Evolutionary conservation across 2,329 filamentous ascomycete genomes (phyloP).

Genomic region (Talaromyces verruculosus): DNA sequence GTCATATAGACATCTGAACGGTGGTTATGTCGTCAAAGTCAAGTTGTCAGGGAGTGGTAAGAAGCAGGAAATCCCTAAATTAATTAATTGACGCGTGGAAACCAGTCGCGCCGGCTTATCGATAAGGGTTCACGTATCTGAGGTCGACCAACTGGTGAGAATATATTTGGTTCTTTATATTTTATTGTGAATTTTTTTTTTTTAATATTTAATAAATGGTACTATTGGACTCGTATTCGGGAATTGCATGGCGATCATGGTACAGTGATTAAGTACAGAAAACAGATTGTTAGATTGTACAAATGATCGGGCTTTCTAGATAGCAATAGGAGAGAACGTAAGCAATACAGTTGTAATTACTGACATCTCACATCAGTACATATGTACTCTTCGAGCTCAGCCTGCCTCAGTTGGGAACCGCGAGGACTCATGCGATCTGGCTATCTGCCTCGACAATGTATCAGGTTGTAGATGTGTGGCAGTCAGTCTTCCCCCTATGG

Average conservation of each 20-base stretch:
- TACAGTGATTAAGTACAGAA: not conserved
- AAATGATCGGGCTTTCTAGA: not conserved
- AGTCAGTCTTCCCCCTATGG: too few species aligned
- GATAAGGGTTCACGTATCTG: slow-evolving; percentile 7
- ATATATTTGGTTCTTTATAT: not conserved
- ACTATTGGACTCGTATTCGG: not conserved
- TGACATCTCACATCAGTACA: not conserved
- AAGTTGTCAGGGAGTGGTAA: not conserved
- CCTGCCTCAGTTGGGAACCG: not conserved
- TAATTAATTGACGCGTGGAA: not conserved
- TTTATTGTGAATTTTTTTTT: not conserved
- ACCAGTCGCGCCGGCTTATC: slow-evolving; percentile 16
- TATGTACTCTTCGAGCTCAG: not conserved
- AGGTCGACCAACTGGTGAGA: not conserved
- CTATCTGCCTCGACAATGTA: too few species aligned
- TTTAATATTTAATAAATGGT: not conserved
- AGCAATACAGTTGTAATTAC: not conserved
- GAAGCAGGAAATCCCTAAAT: not conserved
- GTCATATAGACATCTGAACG: not conserved
- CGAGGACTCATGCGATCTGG: too few species aligned
- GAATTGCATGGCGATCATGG: not conserved
- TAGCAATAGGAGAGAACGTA: not conserved
- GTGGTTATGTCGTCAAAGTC: not conserved
- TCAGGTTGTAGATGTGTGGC: too few species aligned
- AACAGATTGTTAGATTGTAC: not conserved